Conservation (phyloP, 2,329 filamentous ascomycete genomes). For the Phialocephala subalpina region DNA sequence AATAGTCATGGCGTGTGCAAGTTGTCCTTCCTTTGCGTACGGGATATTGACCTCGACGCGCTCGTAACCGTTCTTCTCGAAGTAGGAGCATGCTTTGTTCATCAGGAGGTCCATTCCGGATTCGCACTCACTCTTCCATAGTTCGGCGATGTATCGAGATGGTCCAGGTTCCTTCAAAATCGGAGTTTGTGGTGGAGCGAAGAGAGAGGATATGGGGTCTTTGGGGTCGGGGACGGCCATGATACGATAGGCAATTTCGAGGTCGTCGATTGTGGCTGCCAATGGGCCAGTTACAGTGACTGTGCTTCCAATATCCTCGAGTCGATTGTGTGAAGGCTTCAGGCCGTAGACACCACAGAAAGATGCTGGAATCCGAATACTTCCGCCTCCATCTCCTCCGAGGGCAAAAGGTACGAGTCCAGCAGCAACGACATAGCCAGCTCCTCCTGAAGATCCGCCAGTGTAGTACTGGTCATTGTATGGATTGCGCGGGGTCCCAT, state of each 20-base stretch:
- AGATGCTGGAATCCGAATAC: constrained; percentile 54
- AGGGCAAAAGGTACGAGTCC: constrained; percentile 71
- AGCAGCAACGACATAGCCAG: constrained; percentile 81
- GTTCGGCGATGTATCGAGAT: constrained; percentile 62
- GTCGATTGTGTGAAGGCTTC: constrained; percentile 79
- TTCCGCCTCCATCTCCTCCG: constrained; percentile 86
- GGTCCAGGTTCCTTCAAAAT: constrained; percentile 74
- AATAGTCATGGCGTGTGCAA: constrained; percentile 80
- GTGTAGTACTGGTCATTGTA: constrained; percentile 77
- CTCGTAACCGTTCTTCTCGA: constrained; percentile 58
- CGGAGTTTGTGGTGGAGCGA: constrained; percentile 63
- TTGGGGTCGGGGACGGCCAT: constrained; percentile 76
- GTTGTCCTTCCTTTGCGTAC: constrained; percentile 73
- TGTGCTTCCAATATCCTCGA: constrained; percentile 61
- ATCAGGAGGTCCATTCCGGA: constrained; percentile 59
- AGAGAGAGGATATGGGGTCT: constrained; percentile 66
- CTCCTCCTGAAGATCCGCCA: constrained; percentile 91
- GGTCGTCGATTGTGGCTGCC: constrained; percentile 77
- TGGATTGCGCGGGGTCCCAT: constrained; percentile 81
- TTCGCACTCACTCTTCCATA: constrained; percentile 65
- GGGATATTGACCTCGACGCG: constrained; percentile 70
- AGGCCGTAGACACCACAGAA: constrained; percentile 70
- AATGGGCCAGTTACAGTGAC: constrained; percentile 77
- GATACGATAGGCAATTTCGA: constrained; percentile 82
- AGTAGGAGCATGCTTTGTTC: constrained; percentile 66